Evolutionary conservation across 371 early-diverging fungal species (phyloP), one percentile per base, ranked within the genome.

Genomic region (Circinella umbellata): DNA sequence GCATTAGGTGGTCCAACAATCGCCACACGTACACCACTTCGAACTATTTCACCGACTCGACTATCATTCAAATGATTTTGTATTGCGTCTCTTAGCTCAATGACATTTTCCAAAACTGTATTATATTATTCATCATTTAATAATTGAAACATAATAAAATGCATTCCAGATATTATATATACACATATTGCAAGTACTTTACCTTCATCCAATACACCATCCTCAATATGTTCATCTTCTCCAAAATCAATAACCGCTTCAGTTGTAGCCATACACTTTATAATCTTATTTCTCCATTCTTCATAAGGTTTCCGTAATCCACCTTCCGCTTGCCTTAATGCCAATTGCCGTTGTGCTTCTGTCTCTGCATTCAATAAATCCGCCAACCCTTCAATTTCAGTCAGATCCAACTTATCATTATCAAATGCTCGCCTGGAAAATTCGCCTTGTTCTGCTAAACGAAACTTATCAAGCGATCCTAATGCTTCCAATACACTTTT

Each of bases 171-270:
- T 27, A 27, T 27, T 27, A 27, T 27, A 27, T 27, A 27, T 27
- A 27, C 27, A 27, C 2, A 27, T 48, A 64, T 42, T 42, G 9
- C 35, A 57, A 57, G 0, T 34, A 57, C 10, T 8, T 18, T 70
- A 89, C 92, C 84, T 67, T 79, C 67, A 11, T 86, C 84, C 20
- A 88, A 83, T 0, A 91, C 87, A 13, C 84, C 90, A 49, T 90
- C 89, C 62, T 94, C 95, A 42, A 94, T 90, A 27, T 90, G 82
- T 68, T 95, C 94, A 67, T 95, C 94, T 69, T 94, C 95, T 46
- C 92, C 88, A 82, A 95, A 95, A 65, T 95, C 95, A 35, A 95
- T 93, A 6, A 89, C 77, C 4, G 95, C 94, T 69, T 95, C 95
- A 13, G 91, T 80, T 0, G 82, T 73, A 0, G 93, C 93, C 86